These are phyloP conservation scores for Blastomyces gilchristii DNA, from an alignment of 2,329 filamentous ascomycete genomes.

Conservation along the genomic window DNA sequence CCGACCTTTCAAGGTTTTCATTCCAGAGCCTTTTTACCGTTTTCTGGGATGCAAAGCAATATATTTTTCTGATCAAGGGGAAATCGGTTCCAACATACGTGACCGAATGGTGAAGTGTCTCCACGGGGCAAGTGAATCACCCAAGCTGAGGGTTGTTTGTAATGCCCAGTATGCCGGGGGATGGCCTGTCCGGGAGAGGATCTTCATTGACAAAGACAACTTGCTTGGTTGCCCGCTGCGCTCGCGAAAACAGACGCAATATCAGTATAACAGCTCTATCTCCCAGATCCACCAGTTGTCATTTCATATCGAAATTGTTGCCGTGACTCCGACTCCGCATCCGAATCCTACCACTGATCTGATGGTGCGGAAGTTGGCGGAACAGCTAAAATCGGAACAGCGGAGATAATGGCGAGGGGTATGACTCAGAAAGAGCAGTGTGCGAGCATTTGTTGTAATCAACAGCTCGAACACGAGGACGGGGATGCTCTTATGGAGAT, in stretches of 20 bases:
- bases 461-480: neutral
- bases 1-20: neutral
- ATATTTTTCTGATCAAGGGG: slow-evolving; percentile 13
- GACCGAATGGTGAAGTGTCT: slow-evolving; percentile 9
- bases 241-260: neutral
- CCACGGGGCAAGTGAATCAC: slow-evolving; percentile 9
- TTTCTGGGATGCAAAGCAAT: neutral
- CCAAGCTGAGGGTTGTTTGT: neutral
- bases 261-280: neutral
- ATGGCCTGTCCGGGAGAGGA: neutral
- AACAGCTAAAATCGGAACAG: neutral
- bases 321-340: neutral
- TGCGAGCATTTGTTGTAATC: neutral
- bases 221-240: neutral
- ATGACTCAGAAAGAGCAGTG: neutral
- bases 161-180: too few species aligned
- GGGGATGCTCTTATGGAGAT: neutral
- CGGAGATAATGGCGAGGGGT: neutral
- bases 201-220: slow-evolving; percentile 1
- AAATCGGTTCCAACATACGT: slow-evolving; percentile 13
- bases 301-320: neutral
- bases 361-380: neutral
- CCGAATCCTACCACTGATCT: neutral
- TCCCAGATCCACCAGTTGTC: neutral
- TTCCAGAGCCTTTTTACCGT: too few species aligned